Evolutionary conservation across 2,329 filamentous ascomycete species (phyloP).

Genomic region (Dichotomopilus funicola): DNA sequence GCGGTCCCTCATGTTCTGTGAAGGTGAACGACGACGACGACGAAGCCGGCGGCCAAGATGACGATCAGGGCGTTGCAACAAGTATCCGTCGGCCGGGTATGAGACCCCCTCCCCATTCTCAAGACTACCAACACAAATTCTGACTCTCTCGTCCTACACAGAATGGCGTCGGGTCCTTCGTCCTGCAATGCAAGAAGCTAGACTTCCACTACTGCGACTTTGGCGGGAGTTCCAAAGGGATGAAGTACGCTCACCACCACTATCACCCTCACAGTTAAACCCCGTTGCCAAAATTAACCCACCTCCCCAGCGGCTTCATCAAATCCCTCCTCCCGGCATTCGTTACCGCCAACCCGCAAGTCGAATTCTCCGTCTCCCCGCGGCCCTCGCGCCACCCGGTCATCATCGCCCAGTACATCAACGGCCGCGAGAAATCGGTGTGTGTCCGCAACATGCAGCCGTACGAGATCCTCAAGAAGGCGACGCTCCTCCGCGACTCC

Average conservation of each 20-base stretch:
- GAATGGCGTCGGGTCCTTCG: slow-evolving; percentile 96
- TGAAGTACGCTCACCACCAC: slow-evolving; percentile 61
- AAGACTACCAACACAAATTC: slow-evolving; percentile 8
- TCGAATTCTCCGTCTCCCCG: slow-evolving; percentile 88
- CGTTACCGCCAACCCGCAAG: slow-evolving; percentile 71
- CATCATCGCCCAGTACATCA: slow-evolving; percentile 86
- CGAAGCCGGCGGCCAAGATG: slow-evolving; percentile 32
- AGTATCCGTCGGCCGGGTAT: slow-evolving; percentile 49
- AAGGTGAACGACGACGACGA: slow-evolving; percentile 27
- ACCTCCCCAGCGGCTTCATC: slow-evolving; percentile 65
- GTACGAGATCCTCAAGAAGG: slow-evolving; percentile 75
- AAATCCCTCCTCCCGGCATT: slow-evolving; percentile 69
- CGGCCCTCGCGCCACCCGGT: slow-evolving; percentile 86
- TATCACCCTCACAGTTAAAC: background rate
- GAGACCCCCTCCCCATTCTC: background rate
- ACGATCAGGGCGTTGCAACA: slow-evolving; percentile 48
- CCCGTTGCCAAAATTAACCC: background rate
- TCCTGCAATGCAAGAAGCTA: slow-evolving; percentile 92
- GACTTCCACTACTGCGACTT: slow-evolving; percentile 98
- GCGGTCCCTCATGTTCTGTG: slow-evolving; percentile 16
- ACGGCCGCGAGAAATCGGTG: slow-evolving; percentile 75
- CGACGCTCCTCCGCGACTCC: slow-evolving; percentile 62
- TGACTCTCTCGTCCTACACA: slow-evolving; percentile 31
- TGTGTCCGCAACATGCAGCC: slow-evolving; percentile 83
- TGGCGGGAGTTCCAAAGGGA: slow-evolving; percentile 85